phyloP scores from a whole-genome alignment of 108 stramenopile genomes.

The Cyclostephanos tholiformis region DNA sequence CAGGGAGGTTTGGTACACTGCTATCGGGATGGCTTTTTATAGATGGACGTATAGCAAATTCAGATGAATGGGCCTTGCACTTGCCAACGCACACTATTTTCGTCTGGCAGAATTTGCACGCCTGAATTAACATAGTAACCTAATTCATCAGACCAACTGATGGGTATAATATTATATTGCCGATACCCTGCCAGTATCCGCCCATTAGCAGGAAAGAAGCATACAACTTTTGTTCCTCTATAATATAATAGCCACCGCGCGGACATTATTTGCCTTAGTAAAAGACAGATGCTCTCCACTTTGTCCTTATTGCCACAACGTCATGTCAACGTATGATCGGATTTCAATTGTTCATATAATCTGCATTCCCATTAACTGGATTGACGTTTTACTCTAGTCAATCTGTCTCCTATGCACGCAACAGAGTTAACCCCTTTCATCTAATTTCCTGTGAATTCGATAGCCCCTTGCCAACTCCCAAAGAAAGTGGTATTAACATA shows the following conservation, averaged over 20 bases:
- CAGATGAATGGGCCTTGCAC: conserved; percentile 3
- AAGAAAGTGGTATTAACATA: background rate
- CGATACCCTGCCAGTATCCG: background rate
- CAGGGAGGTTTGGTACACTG: conserved; percentile 47
- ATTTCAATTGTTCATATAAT: background rate
- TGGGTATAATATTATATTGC: background rate
- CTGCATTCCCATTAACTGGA: background rate
- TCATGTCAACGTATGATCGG: background rate
- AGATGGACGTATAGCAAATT: conserved; percentile 32
- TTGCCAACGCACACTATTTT: background rate
- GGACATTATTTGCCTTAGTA: background rate
- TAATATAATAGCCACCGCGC: no score
- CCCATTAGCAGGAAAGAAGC: background rate
- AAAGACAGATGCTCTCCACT: background rate
- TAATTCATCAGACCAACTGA: background rate
- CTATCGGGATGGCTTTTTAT: conserved; percentile 40
- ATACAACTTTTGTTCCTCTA: background rate
- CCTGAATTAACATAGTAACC: background rate
- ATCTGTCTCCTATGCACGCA: background rate
- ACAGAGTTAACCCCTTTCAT: background rate
- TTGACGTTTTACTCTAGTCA: background rate
- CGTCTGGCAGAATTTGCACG: background rate
- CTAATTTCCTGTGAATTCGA: background rate
- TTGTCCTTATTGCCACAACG: background rate
- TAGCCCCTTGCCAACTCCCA: background rate